Base-by-base conservation (phyloP, 139 green algal species). In the Chlorella sorokiniana region DNA sequence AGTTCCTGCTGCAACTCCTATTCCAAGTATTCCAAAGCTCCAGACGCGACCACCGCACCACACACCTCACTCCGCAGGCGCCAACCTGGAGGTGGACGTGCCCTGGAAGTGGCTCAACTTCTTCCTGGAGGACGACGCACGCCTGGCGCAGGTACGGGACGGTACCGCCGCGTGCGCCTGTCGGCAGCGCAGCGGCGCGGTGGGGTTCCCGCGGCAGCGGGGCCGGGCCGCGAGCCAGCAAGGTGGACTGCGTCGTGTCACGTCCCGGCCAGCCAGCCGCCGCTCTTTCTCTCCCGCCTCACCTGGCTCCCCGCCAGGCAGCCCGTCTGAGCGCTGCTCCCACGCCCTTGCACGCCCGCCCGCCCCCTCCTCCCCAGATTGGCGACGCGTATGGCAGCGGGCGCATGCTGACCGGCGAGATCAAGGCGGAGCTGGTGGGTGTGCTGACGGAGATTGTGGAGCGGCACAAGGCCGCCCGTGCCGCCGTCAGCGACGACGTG, bases 61-160 rank as follows among this genome's bases (percentile, higher is more conserved):
- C n/a, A n/a, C n/a, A n/a, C n/a, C 14, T 41, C 20, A 31, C 7
- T 37, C 4, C 71, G 61, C 72, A 89, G 92, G 96, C 29, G 97
- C 92, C 44, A 97, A 99, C 88, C 86, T 99, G 81, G 93, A 96
- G 20, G 94, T 99, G 56, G 96, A 99, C 78, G 91, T 99, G 64
- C 84, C 93, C 33, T 98, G 90, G 86, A 98, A 99, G 90, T 99
- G 96, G 85, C 92, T 99, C 59, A 95, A 96, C 80, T 99, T 99
- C 84, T 99, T 99, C 91, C 63, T 98, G 83, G 95, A 98, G 44
- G 96, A 99, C 85, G 96, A 98, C 69, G 88, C 78, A 0, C 73
- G 91, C 83, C 90, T 99, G 64, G 81, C 83, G 31, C 20, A 90
- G 48, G 98, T 98, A n/a, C n/a, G 83, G 88, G 86, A 52, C 64